These are phyloP conservation scores for Phytophthora colocasiae DNA, from an alignment of 352 stramenopile genomes.

Conservation along the genomic window DNA sequence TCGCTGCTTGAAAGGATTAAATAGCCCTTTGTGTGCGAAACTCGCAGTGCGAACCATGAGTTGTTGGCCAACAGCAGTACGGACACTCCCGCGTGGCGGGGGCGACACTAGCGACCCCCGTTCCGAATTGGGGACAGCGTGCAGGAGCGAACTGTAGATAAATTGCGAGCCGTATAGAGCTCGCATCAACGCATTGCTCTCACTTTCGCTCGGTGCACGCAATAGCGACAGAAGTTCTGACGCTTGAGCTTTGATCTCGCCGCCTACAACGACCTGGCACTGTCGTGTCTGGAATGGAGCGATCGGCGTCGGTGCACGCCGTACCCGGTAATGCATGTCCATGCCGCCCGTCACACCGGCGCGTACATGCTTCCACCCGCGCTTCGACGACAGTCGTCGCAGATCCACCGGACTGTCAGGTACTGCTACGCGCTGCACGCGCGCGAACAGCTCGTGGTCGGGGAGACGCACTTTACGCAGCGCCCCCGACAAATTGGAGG, in stretches of 20 bases:
- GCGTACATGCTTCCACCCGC: slow-evolving; percentile 37
- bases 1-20: slow-evolving; percentile 24
- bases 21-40: slow-evolving; percentile 30
- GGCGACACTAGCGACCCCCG: slow-evolving; percentile 14
- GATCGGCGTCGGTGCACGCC: neutral
- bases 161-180: slow-evolving; percentile 36
- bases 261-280: slow-evolving; percentile 33
- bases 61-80: slow-evolving; percentile 18
- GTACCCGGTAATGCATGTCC: slow-evolving; percentile 23
- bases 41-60: slow-evolving; percentile 43
- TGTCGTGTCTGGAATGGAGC: slow-evolving; percentile 15
- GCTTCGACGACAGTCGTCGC: slow-evolving; percentile 14
- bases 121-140: slow-evolving; percentile 27
- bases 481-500: slow-evolving; percentile 17
- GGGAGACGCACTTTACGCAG: slow-evolving; percentile 31
- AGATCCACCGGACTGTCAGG: slow-evolving; percentile 24
- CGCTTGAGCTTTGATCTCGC: slow-evolving; percentile 24
- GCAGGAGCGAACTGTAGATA: slow-evolving; percentile 51
- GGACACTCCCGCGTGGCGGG: neutral
- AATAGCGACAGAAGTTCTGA: slow-evolving; percentile 36
- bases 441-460: slow-evolving; percentile 36
- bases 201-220: slow-evolving; percentile 38
- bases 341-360: slow-evolving; percentile 17
- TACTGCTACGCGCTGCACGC: slow-evolving; percentile 35
- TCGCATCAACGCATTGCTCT: slow-evolving; percentile 42